Evolutionary conservation across 129 eudicot species (phyloP).

Genomic region (Flaveria robusta): DNA sequence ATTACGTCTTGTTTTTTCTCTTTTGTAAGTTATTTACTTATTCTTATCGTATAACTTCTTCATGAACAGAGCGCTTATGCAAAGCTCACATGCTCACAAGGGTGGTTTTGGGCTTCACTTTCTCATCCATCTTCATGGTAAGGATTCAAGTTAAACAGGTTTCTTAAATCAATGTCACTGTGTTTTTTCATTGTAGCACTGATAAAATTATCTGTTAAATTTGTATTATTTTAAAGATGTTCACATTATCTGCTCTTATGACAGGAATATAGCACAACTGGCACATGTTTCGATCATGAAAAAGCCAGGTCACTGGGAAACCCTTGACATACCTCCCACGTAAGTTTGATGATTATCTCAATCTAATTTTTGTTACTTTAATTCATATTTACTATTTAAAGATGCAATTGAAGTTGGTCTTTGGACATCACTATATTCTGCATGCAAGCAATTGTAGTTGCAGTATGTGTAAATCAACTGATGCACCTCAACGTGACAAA

Average conservation of each 20-base stretch:
- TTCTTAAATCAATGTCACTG: neutral
- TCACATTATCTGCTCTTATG: constrained; percentile 18
- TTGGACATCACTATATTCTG: neutral
- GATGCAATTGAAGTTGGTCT: neutral
- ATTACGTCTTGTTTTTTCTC: neutral
- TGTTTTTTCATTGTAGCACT: neutral
- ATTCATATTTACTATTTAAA: constrained; percentile 1
- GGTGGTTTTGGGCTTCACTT: constrained; percentile 88
- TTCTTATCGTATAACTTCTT: constrained; percentile 11
- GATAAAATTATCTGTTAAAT: neutral
- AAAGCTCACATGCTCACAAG: constrained; percentile 77
- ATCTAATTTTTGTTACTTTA: neutral
- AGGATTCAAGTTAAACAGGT: constrained; percentile 8
- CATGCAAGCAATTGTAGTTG: constrained; percentile 4
- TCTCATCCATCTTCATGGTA: constrained; percentile 74
- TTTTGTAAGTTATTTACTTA: constrained; percentile 14
- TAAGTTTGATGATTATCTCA: constrained; percentile 20
- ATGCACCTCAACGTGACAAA: neutral
- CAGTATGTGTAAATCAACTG: neutral
- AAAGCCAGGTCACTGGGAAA: constrained; percentile 66
- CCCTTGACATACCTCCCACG: constrained; percentile 59
- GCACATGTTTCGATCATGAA: constrained; percentile 69
- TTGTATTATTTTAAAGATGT: neutral
- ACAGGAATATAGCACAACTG: constrained; percentile 70
- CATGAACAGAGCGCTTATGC: constrained; percentile 61